Conservation (phyloP, 805 yeast species). For the Blastobotrys parvus region DNA sequence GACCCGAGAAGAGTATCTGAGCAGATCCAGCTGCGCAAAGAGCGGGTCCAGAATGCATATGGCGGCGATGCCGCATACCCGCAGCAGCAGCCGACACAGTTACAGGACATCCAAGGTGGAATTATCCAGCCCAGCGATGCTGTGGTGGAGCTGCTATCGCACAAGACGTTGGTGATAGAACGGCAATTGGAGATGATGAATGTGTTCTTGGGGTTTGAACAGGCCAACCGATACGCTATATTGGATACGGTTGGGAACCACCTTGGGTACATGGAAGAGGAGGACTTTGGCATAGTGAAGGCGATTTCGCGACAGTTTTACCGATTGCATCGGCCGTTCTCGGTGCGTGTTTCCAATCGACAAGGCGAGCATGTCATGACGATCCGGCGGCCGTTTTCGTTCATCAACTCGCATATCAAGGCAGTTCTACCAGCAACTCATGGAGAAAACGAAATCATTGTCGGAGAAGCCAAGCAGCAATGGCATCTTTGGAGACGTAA, state of each 20-base stretch:
- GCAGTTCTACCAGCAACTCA: slow-evolving; percentile 46
- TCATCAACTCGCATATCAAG: slow-evolving; percentile 82
- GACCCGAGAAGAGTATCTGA: background rate
- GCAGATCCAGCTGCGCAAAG: background rate
- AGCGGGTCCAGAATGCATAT: background rate
- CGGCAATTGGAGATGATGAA: slow-evolving; percentile 86
- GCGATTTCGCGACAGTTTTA: slow-evolving; percentile 76
- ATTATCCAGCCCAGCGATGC: slow-evolving; percentile 50
- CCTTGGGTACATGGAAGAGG: slow-evolving; percentile 75
- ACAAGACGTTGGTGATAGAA: slow-evolving; percentile 82
- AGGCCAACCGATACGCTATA: slow-evolving; percentile 68
- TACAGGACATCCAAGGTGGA: slow-evolving; percentile 30
- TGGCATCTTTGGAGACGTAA: slow-evolving; percentile 94
- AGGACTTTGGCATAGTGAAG: slow-evolving; percentile 61
- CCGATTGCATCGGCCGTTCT: slow-evolving; percentile 72
- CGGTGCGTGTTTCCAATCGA: slow-evolving; percentile 29
- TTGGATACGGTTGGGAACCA: slow-evolving; percentile 66
- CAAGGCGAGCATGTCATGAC: slow-evolving; percentile 30
- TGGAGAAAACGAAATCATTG: slow-evolving; percentile 35
- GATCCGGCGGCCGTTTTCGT: slow-evolving; percentile 74
- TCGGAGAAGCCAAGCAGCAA: slow-evolving; percentile 85
- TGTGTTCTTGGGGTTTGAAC: slow-evolving; percentile 81
- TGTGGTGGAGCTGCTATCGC: slow-evolving; percentile 51
- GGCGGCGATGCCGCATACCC: background rate
- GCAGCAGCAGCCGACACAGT: background rate